phyloP scores from a whole-genome alignment of 352 stramenopile genomes.

The Globisporangium recalcitrans region DNA sequence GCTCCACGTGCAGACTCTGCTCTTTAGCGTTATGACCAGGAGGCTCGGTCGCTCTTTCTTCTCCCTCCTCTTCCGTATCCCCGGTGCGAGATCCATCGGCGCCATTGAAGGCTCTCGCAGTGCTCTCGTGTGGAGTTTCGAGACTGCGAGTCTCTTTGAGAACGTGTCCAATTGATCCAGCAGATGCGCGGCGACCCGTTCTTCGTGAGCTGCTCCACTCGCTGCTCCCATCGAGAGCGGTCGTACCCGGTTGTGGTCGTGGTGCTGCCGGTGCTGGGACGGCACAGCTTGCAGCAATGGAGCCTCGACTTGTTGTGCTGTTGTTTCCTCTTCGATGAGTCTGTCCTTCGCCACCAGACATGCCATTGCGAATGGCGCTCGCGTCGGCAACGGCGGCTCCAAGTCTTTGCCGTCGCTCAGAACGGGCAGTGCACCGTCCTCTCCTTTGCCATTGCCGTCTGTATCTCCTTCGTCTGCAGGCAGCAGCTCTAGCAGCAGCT shows the following conservation, averaged over 20 bases:
- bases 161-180: not conserved
- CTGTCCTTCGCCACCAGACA: too few relatives aligned
- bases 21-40: not conserved
- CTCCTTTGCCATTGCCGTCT: not conserved
- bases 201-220: constrained; percentile 9
- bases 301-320: too few relatives aligned
- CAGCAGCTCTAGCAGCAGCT: not conserved
- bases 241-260: not conserved
- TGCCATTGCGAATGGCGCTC: too few relatives aligned
- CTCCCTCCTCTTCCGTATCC: not conserved
- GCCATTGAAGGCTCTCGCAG: too few relatives aligned
- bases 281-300: not conserved
- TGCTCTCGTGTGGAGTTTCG: too few relatives aligned
- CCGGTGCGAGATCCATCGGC: not conserved
- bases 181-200: not conserved
- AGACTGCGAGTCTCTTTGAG: not conserved
- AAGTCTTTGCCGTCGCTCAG: not conserved
- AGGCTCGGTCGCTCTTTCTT: not conserved
- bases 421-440: not conserved
- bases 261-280: not conserved
- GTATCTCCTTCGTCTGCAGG: not conserved
- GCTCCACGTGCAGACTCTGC: not conserved
- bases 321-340: not conserved
- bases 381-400: not conserved
- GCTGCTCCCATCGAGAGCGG: not conserved